Evolutionary conservation across 169 alveolate species (phyloP), one percentile per base, ranked within the genome.

Genomic region (Cryptosporidium ryanae): DNA sequence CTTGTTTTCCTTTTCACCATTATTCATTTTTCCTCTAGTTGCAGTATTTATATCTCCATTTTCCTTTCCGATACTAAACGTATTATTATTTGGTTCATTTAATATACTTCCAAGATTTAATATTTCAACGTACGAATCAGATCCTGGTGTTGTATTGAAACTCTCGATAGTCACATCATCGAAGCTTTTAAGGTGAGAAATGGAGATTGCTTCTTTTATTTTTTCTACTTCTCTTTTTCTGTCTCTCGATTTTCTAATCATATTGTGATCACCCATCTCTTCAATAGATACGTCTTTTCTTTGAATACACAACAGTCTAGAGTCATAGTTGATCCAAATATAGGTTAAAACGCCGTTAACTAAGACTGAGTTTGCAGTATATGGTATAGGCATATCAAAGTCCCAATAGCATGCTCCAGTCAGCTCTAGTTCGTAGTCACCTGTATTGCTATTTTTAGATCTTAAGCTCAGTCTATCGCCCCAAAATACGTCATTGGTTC

Each of bases 341-440:
- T 76, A 76, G 1, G 87, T 76, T 32, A 76, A 76, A 31, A 76
- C 71, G 31, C 65, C 70, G 46, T 76, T 76, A 57, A 76, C 63
- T 38, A 76, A 18, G 18, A 76, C 87, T 32, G 76, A 21, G 12
- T 44, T 61, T 25, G 87, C 87, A 32, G 87, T 76, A 59, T 27
- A 76, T 21, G 87, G 87, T 61, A 76, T 25, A 23, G 87, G 87
- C 87, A 76, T 76, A 61, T 76, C 87, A 59, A 76, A 76, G 17
- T 76, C 87, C 87, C 87, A 76, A 38, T 57, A 55, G 27, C 49
- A 76, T 27, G 55, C 27, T 4, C 76, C 32, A 43, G 57, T 5
- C 12, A 10, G n/a, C 5, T 76, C 71, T 44, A 50, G 15, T 25
- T 59, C 59, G 46, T 32, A 76, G 0, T 76, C 87, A 17, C 64